Percentiles rank a stretch among this genome's conserved stretches.
Evolutionary conservation across 2,329 filamentous ascomycete genomes (phyloP).

Genomic region (Atkinsonella texensis): DNA sequence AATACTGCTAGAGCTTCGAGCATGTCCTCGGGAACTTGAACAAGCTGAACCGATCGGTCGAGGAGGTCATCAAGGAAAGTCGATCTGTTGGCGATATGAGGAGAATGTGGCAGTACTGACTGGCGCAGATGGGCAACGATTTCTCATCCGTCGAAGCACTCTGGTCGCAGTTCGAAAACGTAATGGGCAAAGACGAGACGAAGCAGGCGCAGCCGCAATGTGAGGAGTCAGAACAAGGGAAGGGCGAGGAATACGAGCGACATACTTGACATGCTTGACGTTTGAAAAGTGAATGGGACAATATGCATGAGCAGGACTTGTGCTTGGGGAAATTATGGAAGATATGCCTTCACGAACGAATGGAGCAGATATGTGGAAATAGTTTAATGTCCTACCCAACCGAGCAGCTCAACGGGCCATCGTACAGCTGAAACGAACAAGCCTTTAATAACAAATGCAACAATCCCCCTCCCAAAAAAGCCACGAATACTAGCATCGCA

Average conservation of each 20-base stretch:
- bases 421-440: neutral
- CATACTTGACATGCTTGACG: neutral
- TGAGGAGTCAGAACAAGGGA: conserved; percentile 15
- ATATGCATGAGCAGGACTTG: neutral
- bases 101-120: neutral
- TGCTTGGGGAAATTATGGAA: neutral
- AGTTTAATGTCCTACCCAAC: conserved; percentile 13
- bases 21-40: conserved; percentile 93
- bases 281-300: neutral
- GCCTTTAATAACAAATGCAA: neutral
- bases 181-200: conserved; percentile 59
- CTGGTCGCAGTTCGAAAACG: conserved; percentile 94
- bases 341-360: neutral
- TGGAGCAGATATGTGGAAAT: conserved; percentile 7
- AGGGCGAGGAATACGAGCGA: conserved; percentile 12
- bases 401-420: conserved; percentile 6
- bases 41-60: conserved; percentile 81
- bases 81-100: neutral
- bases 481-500: conserved; percentile 1
- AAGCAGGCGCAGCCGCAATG: conserved; percentile 14
- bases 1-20: conserved; percentile 53
- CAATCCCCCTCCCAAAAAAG: neutral
- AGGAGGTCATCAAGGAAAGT: conserved; percentile 76
- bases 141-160: conserved; percentile 94
- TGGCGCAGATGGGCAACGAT: conserved; percentile 70